Base-by-base conservation (phyloP, 2,329 filamentous ascomycete species). In the Pseudogymnoascus destructans region DNA sequence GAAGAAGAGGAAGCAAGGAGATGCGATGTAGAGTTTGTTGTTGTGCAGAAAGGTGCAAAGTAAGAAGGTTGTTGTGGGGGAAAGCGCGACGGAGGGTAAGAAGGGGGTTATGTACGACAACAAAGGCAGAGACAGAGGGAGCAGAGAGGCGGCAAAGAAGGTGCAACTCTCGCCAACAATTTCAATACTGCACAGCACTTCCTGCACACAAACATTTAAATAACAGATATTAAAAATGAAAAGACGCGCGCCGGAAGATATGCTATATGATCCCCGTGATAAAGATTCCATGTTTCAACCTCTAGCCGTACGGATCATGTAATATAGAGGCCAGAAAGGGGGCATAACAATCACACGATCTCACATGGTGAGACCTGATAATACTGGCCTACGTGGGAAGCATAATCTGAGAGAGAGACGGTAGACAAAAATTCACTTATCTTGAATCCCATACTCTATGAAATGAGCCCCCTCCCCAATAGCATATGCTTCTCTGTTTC, bases 41-140 rank as follows among this genome's bases (percentile, higher is more conserved):
- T 52, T 52, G 23, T 52, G 23, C 23, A 52, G 42, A 52, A 49
- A 52, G 42, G 42, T 52, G 25, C 42, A n/a, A 52, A 30, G 23
- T 30, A 6, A 17, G 10, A 52, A 11, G 2, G 25, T 30, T 52
- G 42, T 30, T 52, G 42, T 52, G n/a, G 42, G 25, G 42, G 42
- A 6, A 52, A 52, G 42, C n/a, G 42, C 42, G 42, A 30, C 42
- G 3, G n/a, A 23, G 11, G 42, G 13, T 23, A 49, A 49, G 42
- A 52, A 8, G 42, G 42, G 40, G 23, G n/a, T 11, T 52, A 17
- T 52, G 10, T 15, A 15, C n/a, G 23, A 30, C 23, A 52, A 52
- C 42, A 30, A 46, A 52, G 42, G 42, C 6, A n/a, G 40, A 13
- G 19, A 21, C 40, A 13, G 19, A 6, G 11, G 10, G 42, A 15